Conservation (phyloP, 352 stramenopile genomes). For the Plasmopara halstedii region DNA sequence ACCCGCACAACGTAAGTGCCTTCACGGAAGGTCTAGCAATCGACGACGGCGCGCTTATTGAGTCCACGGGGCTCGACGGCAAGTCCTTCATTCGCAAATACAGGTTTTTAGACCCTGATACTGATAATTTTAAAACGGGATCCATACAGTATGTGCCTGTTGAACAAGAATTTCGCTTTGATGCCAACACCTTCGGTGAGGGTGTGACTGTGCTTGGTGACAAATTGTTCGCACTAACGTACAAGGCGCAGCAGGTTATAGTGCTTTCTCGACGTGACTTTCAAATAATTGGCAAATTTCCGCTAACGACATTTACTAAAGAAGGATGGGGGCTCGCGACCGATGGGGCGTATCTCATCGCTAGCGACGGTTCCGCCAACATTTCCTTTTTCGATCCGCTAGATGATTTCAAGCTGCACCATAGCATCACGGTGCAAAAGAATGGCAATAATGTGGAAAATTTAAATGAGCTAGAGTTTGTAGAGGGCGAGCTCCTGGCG, state of each 20-base stretch:
- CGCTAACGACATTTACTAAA: conserved; percentile 64
- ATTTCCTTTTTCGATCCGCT: conserved; percentile 76
- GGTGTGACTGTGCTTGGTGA: conserved; percentile 64
- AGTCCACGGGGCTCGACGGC: conserved; percentile 62
- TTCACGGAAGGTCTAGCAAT: conserved; percentile 78
- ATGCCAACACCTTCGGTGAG: conserved; percentile 64
- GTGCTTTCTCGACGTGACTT: conserved; percentile 55
- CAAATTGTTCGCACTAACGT: conserved; percentile 79
- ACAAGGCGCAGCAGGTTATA: conserved; percentile 59
- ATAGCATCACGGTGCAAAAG: conserved; percentile 42
- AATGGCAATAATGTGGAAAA: conserved; percentile 37
- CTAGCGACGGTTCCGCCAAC: conserved; percentile 72
- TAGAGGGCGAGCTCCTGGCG: conserved; percentile 72
- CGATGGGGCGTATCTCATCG: conserved; percentile 72
- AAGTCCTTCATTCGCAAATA: conserved; percentile 73
- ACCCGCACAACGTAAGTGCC: conserved; percentile 52
- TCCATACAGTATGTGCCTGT: conserved; percentile 8
- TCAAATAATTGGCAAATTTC: conserved; percentile 36
- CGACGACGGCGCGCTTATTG: conserved; percentile 47
- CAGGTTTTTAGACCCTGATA: conserved; percentile 20
- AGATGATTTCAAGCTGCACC: conserved; percentile 43
- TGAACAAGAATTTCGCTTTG: conserved; percentile 49
- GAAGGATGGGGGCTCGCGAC: conserved; percentile 87
- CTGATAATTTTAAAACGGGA: conserved; percentile 7
- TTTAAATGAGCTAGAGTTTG: conserved; percentile 85